A percentile compares a stretch with the other conserved stretches of the same genome.
Conservation (phyloP, 1,139 yeast species). For the Zhuliangozyma parablackwelliae region DNA sequence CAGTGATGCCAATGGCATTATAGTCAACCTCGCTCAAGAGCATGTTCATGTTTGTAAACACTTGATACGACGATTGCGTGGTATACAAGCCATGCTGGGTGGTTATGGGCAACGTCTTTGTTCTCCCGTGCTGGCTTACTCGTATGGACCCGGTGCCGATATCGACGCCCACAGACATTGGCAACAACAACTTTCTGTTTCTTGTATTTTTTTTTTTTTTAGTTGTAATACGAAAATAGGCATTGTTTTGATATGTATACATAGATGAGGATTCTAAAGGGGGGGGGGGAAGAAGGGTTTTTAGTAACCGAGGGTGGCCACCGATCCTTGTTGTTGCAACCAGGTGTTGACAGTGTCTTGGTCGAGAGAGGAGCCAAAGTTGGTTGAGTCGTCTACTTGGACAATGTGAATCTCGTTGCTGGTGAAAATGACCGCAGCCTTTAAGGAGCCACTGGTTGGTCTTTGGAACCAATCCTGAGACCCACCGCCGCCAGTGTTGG, state of each 20-base stretch:
- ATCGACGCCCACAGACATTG: conserved; percentile 41
- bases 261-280: conserved; percentile 2
- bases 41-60: conserved; percentile 16
- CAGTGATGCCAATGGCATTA: conserved; percentile 28
- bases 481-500: conserved; percentile 71
- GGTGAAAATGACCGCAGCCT: conserved; percentile 82
- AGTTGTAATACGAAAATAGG: no score
- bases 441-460: conserved; percentile 73
- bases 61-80: conserved; percentile 44
- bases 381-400: conserved; percentile 43
- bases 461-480: conserved; percentile 80
- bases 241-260: background rate
- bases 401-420: conserved; percentile 55
- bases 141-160: conserved; percentile 53
- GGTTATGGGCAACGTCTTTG: conserved; percentile 4
- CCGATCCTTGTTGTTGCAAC: conserved; percentile 49
- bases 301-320: conserved; percentile 18
- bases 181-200: background rate
- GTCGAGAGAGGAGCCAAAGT: conserved; percentile 51
- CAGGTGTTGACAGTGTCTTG: conserved; percentile 52
- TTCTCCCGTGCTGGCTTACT: conserved; percentile 7
- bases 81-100: conserved; percentile 12
- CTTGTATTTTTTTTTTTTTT: background rate
- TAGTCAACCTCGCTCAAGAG: conserved; percentile 5
- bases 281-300: conserved; percentile 4